A percentile compares a stretch with the other conserved stretches of the same genome.
phyloP scores from a whole-genome alignment of 192 early-diverging fungal species.

The Anaeromyces robustus region DNA sequence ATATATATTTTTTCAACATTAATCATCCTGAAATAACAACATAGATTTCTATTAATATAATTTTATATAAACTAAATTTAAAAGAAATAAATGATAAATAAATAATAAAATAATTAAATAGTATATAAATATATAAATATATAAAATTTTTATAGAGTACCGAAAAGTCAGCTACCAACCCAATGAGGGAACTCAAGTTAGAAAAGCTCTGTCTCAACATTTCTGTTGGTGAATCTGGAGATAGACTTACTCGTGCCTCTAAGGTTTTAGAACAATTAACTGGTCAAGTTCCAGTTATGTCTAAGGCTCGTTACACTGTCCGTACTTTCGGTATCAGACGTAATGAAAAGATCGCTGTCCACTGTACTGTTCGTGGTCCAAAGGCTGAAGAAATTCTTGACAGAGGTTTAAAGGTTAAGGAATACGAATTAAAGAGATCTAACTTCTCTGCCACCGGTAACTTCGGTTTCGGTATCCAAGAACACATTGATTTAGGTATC shows the following conservation, averaged over 20 bases:
- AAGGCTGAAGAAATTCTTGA: slow-evolving; percentile 97
- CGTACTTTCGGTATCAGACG: slow-evolving; percentile 99
- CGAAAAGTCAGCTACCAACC: slow-evolving; percentile 43
- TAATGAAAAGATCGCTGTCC: slow-evolving; percentile 99
- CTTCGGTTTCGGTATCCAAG: slow-evolving; percentile 99
- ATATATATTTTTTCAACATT: too few relatives aligned
- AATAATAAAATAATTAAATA: neutral
- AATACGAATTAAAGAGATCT: slow-evolving; percentile 85
- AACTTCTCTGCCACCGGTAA: slow-evolving; percentile 98
- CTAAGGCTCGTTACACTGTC: slow-evolving; percentile 99
- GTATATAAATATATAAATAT: neutral
- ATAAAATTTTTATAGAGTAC: neutral
- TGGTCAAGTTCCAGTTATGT: slow-evolving; percentile 96
- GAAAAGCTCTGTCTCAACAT: slow-evolving; percentile 99
- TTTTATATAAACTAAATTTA: neutral
- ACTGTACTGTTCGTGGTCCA: slow-evolving; percentile 93
- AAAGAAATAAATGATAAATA: neutral
- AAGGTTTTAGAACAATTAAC: slow-evolving; percentile 99
- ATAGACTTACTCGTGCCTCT: slow-evolving; percentile 97
- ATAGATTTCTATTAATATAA: too few relatives aligned
- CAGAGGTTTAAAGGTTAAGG: slow-evolving; percentile 99
- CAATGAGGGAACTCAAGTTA: slow-evolving; percentile 91
- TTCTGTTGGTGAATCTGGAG: slow-evolving; percentile 97
- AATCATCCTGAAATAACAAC: too few relatives aligned
- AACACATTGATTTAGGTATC: slow-evolving; percentile 99